Evolutionary conservation across 179 eudicot species (phyloP), one percentile per base, ranked within the genome.

Genomic region (Gypsophila paniculata): DNA sequence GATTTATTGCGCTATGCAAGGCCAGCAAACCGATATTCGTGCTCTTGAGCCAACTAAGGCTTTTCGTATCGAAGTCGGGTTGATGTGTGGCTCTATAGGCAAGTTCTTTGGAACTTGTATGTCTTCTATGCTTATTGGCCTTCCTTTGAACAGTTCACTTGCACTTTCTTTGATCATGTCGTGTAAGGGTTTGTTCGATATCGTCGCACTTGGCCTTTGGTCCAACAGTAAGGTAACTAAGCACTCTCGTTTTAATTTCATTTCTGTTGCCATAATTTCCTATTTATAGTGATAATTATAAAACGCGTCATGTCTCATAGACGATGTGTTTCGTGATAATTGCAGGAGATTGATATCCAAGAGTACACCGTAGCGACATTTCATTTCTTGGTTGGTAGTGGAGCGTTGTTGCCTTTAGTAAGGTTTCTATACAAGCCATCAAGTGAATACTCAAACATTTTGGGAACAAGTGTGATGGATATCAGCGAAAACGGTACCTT

Each of bases 141-240:
- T 76, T 11, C 67, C 79, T 46, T 57, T 65, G 14, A 19, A 32
- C 25, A 65, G 71, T 10, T 57, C 75, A 9, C 8, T 72, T 14
- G 68, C 75, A 5, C 51, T 76, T 32, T 19, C 79, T 46, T 55
- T 76, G 23, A 64, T 76, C 52, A 21, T 76, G 29, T 71, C 61
- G 23, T 71, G 75, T 1, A 76, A 76, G 55, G 79, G 79, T 48
- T 48, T 76, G 2, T 65, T 76, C 36, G 79, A 76, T 46, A 23
- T 76, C 0, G 72, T 32, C 19, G 13, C 75, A 9, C 65, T 76
- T 11, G 65, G 57, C 2, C 26, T 70, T 48, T 65, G 71, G 72
- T 14, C 38, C 36, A 25, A 57, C 21, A 15, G 21, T 48, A n/a
- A 54, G 9, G 75, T 76, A 65, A 6, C 11, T 42, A 42, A 5